These are phyloP conservation scores for Saitozyma podzolica DNA, from an alignment of 768 basidiomycete species.

Conservation along the genomic window DNA sequence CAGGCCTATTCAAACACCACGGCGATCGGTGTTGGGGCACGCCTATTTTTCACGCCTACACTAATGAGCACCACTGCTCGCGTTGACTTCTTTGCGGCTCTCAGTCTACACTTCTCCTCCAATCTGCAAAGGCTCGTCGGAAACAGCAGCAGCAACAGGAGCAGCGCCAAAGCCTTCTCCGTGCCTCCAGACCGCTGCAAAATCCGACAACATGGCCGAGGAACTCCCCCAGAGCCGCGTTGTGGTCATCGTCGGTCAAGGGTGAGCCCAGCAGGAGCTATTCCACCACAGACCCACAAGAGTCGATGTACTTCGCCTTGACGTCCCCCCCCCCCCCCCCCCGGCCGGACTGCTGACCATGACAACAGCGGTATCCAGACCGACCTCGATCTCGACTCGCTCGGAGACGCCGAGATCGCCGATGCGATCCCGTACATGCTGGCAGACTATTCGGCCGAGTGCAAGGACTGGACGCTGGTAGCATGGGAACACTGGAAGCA, in stretches of 20 bases:
- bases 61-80: too few species aligned
- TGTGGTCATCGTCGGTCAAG: conserved; percentile 39
- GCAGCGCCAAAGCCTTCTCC: too few species aligned
- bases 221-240: conserved; percentile 7
- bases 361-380: conserved; percentile 37
- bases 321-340: background rate
- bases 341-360: background rate
- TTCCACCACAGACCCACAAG: background rate
- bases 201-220: conserved; percentile 20
- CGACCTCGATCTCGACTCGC: conserved; percentile 81
- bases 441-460: conserved; percentile 56
- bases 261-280: conserved; percentile 16
- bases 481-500: conserved; percentile 86
- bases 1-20: too few species aligned
- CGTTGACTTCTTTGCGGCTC: too few species aligned
- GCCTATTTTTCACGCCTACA: too few species aligned
- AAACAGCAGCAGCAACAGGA: too few species aligned
- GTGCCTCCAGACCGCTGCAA: background rate
- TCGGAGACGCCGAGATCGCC: conserved; percentile 74
- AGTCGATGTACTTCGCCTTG: background rate
- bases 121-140: too few species aligned
- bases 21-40: too few species aligned
- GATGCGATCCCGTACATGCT: conserved; percentile 53
- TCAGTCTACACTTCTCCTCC: too few species aligned
- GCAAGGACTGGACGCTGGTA: conserved; percentile 54